Percentiles rank a stretch among this genome's conserved stretches.
phyloP scores from a whole-genome alignment of 495 filamentous ascomycete species.

The Penicillium maclennaniae region DNA sequence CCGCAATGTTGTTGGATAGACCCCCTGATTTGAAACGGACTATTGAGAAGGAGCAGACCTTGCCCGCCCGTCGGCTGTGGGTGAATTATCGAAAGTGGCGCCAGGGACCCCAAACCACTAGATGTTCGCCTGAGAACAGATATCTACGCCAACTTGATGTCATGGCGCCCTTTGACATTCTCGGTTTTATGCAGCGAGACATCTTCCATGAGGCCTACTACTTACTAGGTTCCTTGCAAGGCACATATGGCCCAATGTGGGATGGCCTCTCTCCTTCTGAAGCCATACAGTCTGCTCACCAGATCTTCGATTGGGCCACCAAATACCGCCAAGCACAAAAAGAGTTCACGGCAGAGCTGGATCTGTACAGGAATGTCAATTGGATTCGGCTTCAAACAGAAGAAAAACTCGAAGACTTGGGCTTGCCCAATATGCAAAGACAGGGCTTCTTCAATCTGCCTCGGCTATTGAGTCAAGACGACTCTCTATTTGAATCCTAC shows the following conservation, averaged over 20 bases:
- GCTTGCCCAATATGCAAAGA: slow-evolving; percentile 16
- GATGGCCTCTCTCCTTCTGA: not conserved
- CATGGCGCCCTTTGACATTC: slow-evolving; percentile 20
- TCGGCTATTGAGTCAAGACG: slow-evolving; percentile 23
- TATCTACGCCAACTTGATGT: slow-evolving; percentile 33
- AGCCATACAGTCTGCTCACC: not conserved
- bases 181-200: not conserved
- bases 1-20: not conserved
- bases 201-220: slow-evolving; percentile 13
- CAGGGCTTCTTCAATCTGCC: slow-evolving; percentile 14
- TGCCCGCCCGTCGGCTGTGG: not conserved
- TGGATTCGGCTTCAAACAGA: slow-evolving; percentile 26
- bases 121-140: slow-evolving; percentile 13
- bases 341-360: not conserved
- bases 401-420: slow-evolving; percentile 13
- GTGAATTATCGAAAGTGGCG: slow-evolving; percentile 8
- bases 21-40: not conserved
- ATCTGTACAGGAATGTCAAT: slow-evolving; percentile 15
- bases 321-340: not conserved
- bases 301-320: not conserved
- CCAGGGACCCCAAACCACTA: slow-evolving; percentile 2
- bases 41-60: not conserved
- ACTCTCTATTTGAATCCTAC: slow-evolving; percentile 16
- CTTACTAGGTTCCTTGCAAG: slow-evolving; percentile 7
- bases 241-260: slow-evolving; percentile 17